Evolutionary conservation across 2,329 filamentous ascomycete species (phyloP), one percentile per base, ranked within the genome.

Genomic region (Trichoderma brevicompactum): DNA sequence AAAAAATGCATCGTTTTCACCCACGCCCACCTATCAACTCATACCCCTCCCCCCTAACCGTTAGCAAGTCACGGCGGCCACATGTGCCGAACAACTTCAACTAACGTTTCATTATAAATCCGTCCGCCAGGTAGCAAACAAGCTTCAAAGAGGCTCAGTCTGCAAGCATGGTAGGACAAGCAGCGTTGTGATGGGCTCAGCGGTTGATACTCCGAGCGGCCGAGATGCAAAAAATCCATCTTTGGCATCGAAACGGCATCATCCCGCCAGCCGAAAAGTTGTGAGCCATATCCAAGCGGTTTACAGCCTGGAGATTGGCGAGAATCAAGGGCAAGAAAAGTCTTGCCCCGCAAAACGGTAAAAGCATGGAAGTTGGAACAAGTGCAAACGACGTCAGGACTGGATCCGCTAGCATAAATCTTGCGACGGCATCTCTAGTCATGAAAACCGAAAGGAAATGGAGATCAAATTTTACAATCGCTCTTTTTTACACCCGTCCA

Each of bases 401-500:
- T 62, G 65, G 64, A 68, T 66, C 68, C 68, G 66, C 68, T 67
- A 64, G 68, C 69, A 68, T 69, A 23, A 38, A 71, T 72, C 74
- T 74, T 73, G 72, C 71, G 69, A 75, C 69, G 67, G 67, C 69
- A 72, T 74, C 72, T 76, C 75, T 75, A 75, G 72, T 76, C 74
- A 73, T 75, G 65, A 19, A 74, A 73, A 74, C 69, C 66, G 67
- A 68, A 73, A 72, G 74, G 73, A 74, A 75, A 74, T 69, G 72
- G 69, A 70, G 69, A 67, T 70, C 72, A 75, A 76, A 72, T 77
- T 60, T 70, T 76, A 77, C 74, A 76, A 72, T 68, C 59, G 59
- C 59, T 63, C 71, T 58, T 67, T 65, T 70, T 73, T 70, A 72
- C 71, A 66, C 44, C 56, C 77, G 76, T 68, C 76, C 76, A 69